Percentiles rank a stretch among this genome's conserved stretches.
phyloP scores from a whole-genome alignment of 2,329 filamentous ascomycete genomes.

The Eutypella sp. region DNA sequence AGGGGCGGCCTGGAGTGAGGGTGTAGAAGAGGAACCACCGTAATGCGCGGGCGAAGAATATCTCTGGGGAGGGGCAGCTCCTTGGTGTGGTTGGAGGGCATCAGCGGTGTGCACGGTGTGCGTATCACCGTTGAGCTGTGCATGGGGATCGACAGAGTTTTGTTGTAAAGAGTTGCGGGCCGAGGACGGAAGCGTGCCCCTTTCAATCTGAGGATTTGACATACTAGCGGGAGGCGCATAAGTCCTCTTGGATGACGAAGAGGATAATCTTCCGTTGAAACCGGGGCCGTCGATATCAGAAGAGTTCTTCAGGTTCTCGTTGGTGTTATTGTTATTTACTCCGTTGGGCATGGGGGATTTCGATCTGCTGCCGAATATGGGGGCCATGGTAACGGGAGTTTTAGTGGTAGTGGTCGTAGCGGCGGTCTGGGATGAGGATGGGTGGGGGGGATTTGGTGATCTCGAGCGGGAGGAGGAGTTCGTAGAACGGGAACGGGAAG shows the following conservation, averaged over 20 bases:
- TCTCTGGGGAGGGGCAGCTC: conserved; percentile 42
- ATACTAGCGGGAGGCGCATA: conserved; percentile 21
- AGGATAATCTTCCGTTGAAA: conserved; percentile 11
- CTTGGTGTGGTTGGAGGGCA: conserved; percentile 19
- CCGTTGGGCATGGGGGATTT: too few relatives aligned
- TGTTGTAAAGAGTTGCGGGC: conserved; percentile 27
- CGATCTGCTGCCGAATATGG: conserved; percentile 52
- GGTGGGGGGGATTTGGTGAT: too few relatives aligned
- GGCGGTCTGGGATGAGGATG: conserved; percentile 26
- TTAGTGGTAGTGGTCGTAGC: too few relatives aligned
- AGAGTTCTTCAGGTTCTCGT: too few relatives aligned
- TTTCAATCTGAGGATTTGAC: conserved; percentile 26
- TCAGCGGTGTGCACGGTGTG: conserved; percentile 14
- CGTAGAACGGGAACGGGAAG: conserved; percentile 48
- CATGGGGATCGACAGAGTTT: conserved; percentile 27
- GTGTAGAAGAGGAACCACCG: conserved; percentile 38
- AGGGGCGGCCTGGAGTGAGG: conserved; percentile 47
- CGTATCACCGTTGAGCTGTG: conserved; percentile 24
- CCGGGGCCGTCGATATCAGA: conserved; percentile 1
- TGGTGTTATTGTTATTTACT: too few relatives aligned
- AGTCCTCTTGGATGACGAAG: neutral
- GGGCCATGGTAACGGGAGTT: conserved; percentile 55
- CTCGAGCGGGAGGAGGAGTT: too few relatives aligned
- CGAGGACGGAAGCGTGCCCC: conserved; percentile 30
- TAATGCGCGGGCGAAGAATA: conserved; percentile 62